Conservation (phyloP, 169 alveolate species). For the Plasmodium cynomolgi region DNA sequence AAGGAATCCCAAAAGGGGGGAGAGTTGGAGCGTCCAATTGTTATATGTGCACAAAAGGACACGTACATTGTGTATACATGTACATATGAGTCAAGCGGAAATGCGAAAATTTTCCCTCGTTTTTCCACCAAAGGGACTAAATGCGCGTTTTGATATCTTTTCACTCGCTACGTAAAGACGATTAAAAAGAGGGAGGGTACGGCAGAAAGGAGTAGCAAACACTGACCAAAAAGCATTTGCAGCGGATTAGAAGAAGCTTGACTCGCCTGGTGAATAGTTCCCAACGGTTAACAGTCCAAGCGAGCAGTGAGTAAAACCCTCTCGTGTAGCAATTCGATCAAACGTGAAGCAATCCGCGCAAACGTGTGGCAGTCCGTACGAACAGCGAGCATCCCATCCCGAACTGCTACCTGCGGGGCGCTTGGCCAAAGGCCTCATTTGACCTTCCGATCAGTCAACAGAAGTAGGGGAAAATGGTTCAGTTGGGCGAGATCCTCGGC, state of each 20-base stretch:
- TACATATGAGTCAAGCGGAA: background rate
- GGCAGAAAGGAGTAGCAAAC: background rate
- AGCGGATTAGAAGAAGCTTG: background rate
- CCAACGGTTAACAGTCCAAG: background rate
- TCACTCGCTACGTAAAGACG: background rate
- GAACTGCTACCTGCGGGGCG: background rate
- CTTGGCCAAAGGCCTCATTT: background rate
- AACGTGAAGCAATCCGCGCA: background rate
- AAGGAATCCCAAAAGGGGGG: background rate
- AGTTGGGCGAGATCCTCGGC: constrained; percentile 41
- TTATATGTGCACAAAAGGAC: background rate
- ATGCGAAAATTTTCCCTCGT: background rate
- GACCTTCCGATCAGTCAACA: constrained; percentile 3
- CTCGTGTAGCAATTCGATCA: background rate
- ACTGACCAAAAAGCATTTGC: background rate
- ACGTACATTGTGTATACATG: background rate
- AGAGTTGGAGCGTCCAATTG: background rate
- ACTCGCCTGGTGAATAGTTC: background rate
- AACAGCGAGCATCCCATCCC: background rate
- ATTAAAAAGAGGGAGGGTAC: background rate
- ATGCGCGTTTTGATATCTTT: background rate
- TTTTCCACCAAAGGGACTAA: background rate
- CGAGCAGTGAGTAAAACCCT: background rate
- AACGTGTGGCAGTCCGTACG: background rate
- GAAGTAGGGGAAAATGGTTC: constrained; percentile 41